Conservation (phyloP, 2,329 filamentous ascomycete genomes). For the Xylaria hypoxylon region DNA sequence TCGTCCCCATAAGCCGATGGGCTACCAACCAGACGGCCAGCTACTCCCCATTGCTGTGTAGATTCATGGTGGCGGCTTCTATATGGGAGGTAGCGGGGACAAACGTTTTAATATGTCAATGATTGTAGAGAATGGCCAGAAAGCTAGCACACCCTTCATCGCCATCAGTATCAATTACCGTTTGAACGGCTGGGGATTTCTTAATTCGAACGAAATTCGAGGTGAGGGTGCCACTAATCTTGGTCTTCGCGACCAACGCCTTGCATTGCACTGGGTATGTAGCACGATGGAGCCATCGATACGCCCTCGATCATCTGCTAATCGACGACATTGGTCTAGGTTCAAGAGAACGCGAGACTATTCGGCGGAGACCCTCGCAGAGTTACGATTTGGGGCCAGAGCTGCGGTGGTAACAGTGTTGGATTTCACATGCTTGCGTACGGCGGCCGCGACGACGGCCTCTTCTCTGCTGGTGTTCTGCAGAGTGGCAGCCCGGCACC, state of each 20-base stretch:
- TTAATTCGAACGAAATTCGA: constrained; percentile 10
- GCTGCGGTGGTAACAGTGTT: constrained; percentile 10
- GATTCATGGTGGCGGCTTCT: constrained; percentile 20
- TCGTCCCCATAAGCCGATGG: constrained; percentile 14
- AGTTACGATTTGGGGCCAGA: constrained; percentile 20
- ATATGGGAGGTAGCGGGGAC: constrained; percentile 18
- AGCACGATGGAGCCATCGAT: not conserved
- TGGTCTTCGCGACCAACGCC: constrained; percentile 17
- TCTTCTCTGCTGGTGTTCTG: constrained; percentile 21
- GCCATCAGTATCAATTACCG: constrained; percentile 17
- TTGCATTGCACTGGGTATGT: constrained; percentile 18
- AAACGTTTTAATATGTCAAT: constrained; percentile 25
- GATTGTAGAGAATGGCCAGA: constrained; percentile 19
- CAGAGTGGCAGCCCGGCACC: constrained; percentile 20
- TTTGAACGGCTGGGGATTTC: constrained; percentile 10
- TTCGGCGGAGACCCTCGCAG: constrained; percentile 14
- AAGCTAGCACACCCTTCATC: constrained; percentile 19
- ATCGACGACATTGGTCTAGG: not conserved
- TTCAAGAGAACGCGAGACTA: constrained; percentile 13
- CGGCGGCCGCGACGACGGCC: constrained; percentile 19
- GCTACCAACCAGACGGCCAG: not conserved
- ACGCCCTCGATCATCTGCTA: not conserved
- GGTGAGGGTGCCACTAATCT: constrained; percentile 10
- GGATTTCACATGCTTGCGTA: constrained; percentile 20
- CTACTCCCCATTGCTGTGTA: constrained; percentile 12